Conservation (phyloP, 148 eudicot species). For the Vaccinium darrowii region DNA sequence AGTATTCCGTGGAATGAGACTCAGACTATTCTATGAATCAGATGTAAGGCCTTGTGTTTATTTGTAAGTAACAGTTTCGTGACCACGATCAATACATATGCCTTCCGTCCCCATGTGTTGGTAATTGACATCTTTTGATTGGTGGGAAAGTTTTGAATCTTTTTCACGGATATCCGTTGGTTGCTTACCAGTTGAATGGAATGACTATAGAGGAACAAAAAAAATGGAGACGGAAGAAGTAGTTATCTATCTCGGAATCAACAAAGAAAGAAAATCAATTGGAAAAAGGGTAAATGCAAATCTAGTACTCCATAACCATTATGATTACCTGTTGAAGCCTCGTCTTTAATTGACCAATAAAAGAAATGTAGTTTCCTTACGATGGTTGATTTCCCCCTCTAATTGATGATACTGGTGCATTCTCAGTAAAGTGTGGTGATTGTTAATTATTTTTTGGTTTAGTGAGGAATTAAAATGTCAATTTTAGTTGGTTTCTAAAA, state of each 20-base stretch:
- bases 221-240: neutral
- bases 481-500: neutral
- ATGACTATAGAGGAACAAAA: neutral
- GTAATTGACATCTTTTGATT: neutral
- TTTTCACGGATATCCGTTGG: neutral
- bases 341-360: neutral
- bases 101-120: neutral
- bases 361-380: neutral
- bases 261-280: neutral
- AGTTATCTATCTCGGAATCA: neutral
- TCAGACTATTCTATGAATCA: neutral
- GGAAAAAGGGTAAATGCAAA: neutral
- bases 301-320: neutral
- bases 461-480: neutral
- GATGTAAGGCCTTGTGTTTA: neutral
- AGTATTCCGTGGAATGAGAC: neutral
- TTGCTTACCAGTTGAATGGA: neutral
- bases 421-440: neutral
- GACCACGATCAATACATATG: neutral
- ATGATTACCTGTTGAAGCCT: neutral
- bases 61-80: neutral
- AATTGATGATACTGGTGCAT: neutral
- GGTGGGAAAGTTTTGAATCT: neutral
- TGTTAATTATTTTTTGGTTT: neutral
- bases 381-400: neutral